Evolutionary conservation across 2,329 filamentous ascomycete species (phyloP).

Genomic region (Paraphoma chrysanthemicola): DNA sequence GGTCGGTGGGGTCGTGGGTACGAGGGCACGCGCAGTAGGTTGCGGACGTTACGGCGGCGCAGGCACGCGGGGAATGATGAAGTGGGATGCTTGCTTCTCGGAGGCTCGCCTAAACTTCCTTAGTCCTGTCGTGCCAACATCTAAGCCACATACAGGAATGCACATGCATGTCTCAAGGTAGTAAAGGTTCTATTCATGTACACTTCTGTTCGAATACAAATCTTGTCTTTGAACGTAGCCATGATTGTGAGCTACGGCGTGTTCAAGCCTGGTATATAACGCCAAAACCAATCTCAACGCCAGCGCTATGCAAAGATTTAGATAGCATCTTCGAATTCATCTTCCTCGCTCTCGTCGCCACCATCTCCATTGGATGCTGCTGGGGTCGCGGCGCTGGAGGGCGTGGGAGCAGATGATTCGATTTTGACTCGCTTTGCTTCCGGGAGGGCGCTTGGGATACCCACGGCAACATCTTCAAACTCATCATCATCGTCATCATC

Average conservation of each 20-base stretch:
- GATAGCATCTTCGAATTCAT: conserved; percentile 56
- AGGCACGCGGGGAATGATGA: conserved; percentile 35
- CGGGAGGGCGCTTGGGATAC: conserved; percentile 35
- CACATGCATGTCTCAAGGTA: not conserved
- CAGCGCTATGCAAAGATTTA: conserved; percentile 38
- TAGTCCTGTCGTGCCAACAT: not conserved
- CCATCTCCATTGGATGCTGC: conserved; percentile 51
- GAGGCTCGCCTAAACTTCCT: conserved; percentile 34
- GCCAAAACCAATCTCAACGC: conserved; percentile 26
- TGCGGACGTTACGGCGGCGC: conserved; percentile 29
- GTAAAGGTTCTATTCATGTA: not conserved
- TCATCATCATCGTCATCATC: conserved; percentile 57
- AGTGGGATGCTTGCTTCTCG: conserved; percentile 27
- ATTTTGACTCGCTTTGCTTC: conserved; percentile 68
- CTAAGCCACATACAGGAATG: not conserved
- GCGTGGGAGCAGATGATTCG: conserved; percentile 53
- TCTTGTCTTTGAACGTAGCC: not conserved
- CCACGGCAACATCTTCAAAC: conserved; percentile 46
- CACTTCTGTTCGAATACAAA: not conserved
- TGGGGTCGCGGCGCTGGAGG: conserved; percentile 38
- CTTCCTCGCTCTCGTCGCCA: conserved; percentile 55
- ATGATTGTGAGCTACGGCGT: not conserved
- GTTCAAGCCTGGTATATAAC: conserved; percentile 10
- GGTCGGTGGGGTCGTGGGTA: not conserved
- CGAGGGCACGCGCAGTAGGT: conserved; percentile 15